phyloP scores from a whole-genome alignment of 768 basidiomycete genomes.

The Wakefieldia striispora region DNA sequence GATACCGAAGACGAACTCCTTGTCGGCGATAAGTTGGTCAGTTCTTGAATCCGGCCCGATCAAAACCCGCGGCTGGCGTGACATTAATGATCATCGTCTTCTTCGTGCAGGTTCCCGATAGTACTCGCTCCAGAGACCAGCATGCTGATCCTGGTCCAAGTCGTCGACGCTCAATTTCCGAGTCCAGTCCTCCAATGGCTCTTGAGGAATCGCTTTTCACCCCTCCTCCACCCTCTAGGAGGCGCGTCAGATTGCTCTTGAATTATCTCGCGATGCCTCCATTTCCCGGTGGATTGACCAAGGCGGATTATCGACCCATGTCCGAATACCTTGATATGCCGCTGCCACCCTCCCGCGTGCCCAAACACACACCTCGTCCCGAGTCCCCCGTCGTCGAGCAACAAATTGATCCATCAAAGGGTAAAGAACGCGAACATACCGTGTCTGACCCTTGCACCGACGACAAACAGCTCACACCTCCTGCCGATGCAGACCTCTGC shows the following conservation, averaged over 20 bases:
- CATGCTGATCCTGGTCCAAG: conserved; percentile 6
- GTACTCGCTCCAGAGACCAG: neutral
- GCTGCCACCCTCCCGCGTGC: neutral
- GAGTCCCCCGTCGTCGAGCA: neutral
- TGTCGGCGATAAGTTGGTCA: conserved; percentile 13
- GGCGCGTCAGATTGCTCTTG: conserved; percentile 10
- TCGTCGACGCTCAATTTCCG: neutral
- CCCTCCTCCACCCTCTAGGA: conserved; percentile 20
- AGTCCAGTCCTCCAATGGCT: conserved; percentile 6
- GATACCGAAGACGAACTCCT: conserved; percentile 23
- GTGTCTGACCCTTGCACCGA: neutral
- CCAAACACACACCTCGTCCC: neutral
- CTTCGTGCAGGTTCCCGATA: conserved; percentile 1
- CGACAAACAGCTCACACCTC: neutral
- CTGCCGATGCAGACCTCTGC: neutral
- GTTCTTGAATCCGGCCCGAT: conserved; percentile 11
- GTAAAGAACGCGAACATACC: conserved; percentile 20
- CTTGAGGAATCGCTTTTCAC: conserved; percentile 27
- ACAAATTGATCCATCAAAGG: conserved; percentile 8
- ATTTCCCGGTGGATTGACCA: conserved; percentile 21
- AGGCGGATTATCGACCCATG: conserved; percentile 16
- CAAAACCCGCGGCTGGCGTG: neutral
- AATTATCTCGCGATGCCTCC: conserved; percentile 21
- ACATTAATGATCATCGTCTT: conserved; percentile 5
- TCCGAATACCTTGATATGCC: neutral